Evolutionary conservation across 495 filamentous ascomycete species (phyloP).

Genomic region (Lindgomyces ingoldianus): DNA sequence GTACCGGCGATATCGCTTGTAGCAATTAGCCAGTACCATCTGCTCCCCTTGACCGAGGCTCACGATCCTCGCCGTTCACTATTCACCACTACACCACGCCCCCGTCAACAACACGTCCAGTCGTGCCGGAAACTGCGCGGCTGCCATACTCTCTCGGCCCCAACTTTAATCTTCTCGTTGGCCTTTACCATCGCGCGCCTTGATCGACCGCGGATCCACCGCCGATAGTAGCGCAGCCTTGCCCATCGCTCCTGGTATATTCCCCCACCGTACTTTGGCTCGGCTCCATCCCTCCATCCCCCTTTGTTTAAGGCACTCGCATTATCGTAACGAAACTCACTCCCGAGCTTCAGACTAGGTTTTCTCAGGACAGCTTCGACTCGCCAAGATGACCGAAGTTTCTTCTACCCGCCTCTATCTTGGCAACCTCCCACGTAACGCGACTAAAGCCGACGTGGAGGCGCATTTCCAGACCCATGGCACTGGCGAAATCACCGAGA

Average conservation of each 20-base stretch:
- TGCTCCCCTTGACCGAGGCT: background rate
- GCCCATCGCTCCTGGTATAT: background rate
- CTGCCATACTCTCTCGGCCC: background rate
- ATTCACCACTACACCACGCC: too few relatives aligned
- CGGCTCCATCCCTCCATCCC: too few relatives aligned
- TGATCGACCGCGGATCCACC: background rate
- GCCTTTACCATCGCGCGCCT: too few relatives aligned
- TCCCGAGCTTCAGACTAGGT: slow-evolving; percentile 12
- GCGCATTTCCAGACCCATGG: slow-evolving; percentile 94
- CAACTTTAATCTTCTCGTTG: too few relatives aligned
- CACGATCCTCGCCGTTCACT: background rate
- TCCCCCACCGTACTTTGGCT: background rate
- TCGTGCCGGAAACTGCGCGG: background rate
- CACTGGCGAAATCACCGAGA: slow-evolving; percentile 93
- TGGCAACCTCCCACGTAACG: slow-evolving; percentile 94
- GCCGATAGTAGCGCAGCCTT: background rate
- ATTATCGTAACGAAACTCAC: slow-evolving; percentile 9
- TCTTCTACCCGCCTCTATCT: slow-evolving; percentile 93
- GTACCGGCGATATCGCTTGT: background rate
- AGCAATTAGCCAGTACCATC: background rate
- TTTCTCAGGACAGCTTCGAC: background rate
- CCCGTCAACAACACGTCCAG: background rate
- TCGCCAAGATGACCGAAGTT: slow-evolving; percentile 65
- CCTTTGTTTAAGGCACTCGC: background rate
- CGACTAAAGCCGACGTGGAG: slow-evolving; percentile 94